Percentiles rank a stretch among this genome's conserved stretches.
These are phyloP conservation scores for Litchi chinensis DNA, from an alignment of 345 rosid genomes.

Conservation along the genomic window DNA sequence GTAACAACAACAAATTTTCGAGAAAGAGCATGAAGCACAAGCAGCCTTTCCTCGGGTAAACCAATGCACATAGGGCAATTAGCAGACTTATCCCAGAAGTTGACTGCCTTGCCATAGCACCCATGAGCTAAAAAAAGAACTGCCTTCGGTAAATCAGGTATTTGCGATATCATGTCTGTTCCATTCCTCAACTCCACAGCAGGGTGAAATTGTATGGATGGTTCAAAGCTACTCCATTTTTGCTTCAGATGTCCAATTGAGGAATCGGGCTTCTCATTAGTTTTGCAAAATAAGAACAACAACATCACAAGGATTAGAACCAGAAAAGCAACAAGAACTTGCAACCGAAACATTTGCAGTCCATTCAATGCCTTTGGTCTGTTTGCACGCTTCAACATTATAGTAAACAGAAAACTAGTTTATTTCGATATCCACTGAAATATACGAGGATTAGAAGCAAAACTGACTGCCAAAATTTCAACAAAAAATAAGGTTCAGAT, in stretches of 20 bases:
- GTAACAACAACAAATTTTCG: conserved; percentile 64
- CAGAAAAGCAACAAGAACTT: conserved; percentile 31
- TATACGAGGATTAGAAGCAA: not conserved
- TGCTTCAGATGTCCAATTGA: conserved; percentile 27
- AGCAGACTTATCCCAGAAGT: conserved; percentile 85
- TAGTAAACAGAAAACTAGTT: conserved; percentile 26
- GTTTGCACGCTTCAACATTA: conserved; percentile 62
- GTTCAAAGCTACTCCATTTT: conserved; percentile 41
- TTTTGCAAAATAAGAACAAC: conserved; percentile 30
- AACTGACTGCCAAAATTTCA: conserved; percentile 4
- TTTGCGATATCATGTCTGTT: conserved; percentile 75
- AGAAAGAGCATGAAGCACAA: conserved; percentile 65
- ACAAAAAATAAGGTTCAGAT: not conserved
- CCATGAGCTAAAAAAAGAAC: conserved; percentile 91
- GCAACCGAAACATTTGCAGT: conserved; percentile 29
- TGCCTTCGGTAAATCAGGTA: conserved; percentile 78
- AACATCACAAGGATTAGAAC: conserved; percentile 35
- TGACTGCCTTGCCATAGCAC: conserved; percentile 71
- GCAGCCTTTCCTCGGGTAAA: conserved; percentile 78
- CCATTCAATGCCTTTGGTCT: conserved; percentile 48
- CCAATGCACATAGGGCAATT: conserved; percentile 67
- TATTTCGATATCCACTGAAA: not conserved
- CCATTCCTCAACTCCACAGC: conserved; percentile 64
- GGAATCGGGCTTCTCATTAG: conserved; percentile 28
- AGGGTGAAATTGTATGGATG: conserved; percentile 42